Evolutionary conservation across 371 early-diverging fungal genomes (phyloP), one percentile per base, ranked within the genome.

Genomic region (Apophysomyces ossiformis): DNA sequence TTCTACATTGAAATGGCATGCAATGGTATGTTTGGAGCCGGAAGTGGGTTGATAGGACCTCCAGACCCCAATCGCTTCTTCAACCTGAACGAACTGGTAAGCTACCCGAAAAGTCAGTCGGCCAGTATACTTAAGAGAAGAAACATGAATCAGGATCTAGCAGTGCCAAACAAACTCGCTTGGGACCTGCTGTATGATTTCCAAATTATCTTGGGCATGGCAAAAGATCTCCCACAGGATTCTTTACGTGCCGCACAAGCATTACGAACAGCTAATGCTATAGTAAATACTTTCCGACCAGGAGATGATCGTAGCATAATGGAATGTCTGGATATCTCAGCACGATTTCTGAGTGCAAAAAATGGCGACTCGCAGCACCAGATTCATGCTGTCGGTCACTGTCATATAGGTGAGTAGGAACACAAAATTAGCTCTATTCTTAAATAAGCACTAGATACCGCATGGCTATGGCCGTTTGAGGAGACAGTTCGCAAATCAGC

Each of bases 401-500:
- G 76, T 63, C 75, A 76, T 61, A 77, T 74, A 58, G 81, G 65
- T 72, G 43, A 36, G 50, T 21, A 18, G 15, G 41, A 18, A 57
- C 32, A 32, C 1, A 16, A 50, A 4, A 2, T 36, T 62, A n/a
- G 16, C 13, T 13, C 35, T 35, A 13, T n/a, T 47, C 16, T 45
- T 37, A 18, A 7, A 15, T 7, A 7, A 57, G 76, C 74, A 58
- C 74, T 77, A 62, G 90, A 91, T 69, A 91, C 90, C 1, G 87
- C 86, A 7, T 87, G 85, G 87, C 43, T 87, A 39, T 85, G 86
- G 98, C 94, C 95, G 0, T 97, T 87, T 72, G 96, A 88, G 62
- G 97, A 98, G 73, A 98, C 98, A 1, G 92, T 92, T 61, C 87
- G 96, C 63, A 97, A 97, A 77, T 85, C 89, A 6, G 97, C 96